A percentile compares a stretch with the other conserved stretches of the same genome.
These are phyloP conservation scores for Cyberlindnera mississippiensis DNA, from an alignment of 805 yeast species.

Conservation along the genomic window DNA sequence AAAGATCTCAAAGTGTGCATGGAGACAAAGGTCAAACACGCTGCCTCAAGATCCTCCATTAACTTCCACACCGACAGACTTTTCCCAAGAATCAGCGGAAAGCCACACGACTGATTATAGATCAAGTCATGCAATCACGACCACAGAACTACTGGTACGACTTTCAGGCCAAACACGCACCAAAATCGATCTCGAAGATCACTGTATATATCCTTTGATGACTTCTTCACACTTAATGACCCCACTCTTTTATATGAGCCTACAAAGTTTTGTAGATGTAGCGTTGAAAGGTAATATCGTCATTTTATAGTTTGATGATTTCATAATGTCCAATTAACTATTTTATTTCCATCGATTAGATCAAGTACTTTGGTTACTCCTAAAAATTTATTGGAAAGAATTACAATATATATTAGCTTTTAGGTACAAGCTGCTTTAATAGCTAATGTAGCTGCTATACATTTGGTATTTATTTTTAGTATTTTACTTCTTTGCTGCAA, in stretches of 20 bases:
- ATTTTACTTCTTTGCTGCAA: not conserved
- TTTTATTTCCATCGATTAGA: too few relatives aligned
- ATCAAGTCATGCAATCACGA: not conserved
- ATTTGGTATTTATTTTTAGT: not conserved
- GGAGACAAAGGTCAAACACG: constrained; percentile 35
- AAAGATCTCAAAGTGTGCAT: constrained; percentile 72
- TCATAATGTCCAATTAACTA: too few relatives aligned
- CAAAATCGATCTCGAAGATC: too few relatives aligned
- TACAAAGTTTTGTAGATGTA: not conserved
- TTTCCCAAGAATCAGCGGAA: constrained; percentile 46
- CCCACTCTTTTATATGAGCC: not conserved
- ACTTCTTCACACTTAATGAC: constrained; percentile 4
- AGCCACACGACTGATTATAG: constrained; percentile 38
- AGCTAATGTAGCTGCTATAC: not conserved
- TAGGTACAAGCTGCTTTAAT: not conserved
- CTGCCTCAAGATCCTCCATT: constrained; percentile 37
- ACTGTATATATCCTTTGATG: constrained; percentile 6
- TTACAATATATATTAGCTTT: too few relatives aligned
- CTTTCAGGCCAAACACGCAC: too few relatives aligned
- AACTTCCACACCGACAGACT: constrained; percentile 52
- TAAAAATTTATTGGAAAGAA: too few relatives aligned
- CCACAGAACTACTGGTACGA: not conserved
- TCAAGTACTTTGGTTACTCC: too few relatives aligned
- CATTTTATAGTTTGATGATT: too few relatives aligned
- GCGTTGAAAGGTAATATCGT: too few relatives aligned